Evolutionary conservation across 495 filamentous ascomycete species (phyloP).

Genomic region (Sphaerosporella brunnea): DNA sequence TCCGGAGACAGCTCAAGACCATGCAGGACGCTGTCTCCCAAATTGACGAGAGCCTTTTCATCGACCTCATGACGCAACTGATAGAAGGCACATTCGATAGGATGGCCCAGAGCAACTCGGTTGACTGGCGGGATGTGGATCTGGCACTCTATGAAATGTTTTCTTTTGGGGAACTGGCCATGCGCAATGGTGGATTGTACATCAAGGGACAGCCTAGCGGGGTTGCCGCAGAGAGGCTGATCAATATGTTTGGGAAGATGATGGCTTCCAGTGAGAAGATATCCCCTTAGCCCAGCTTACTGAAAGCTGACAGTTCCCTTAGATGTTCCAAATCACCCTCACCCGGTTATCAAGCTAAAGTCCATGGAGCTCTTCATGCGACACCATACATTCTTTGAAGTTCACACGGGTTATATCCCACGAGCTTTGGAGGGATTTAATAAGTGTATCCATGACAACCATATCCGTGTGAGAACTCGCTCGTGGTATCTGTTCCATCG

Average conservation of each 20-base stretch:
- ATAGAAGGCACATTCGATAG: slow-evolving; percentile 67
- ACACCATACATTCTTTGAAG: slow-evolving; percentile 82
- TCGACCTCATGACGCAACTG: slow-evolving; percentile 65
- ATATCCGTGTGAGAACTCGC: slow-evolving; percentile 64
- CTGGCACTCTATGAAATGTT: slow-evolving; percentile 93
- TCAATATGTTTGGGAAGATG: slow-evolving; percentile 86
- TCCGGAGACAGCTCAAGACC: slow-evolving; percentile 70
- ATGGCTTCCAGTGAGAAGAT: slow-evolving; percentile 60
- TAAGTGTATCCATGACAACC: slow-evolving; percentile 65
- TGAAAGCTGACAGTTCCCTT: slow-evolving; percentile 3
- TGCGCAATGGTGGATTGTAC: slow-evolving; percentile 68
- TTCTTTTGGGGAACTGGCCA: slow-evolving; percentile 80
- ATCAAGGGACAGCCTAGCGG: slow-evolving; percentile 60
- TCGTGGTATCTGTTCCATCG: slow-evolving; percentile 96
- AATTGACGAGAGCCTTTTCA: slow-evolving; percentile 68
- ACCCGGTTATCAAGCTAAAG: slow-evolving; percentile 81
- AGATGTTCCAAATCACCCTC: slow-evolving; percentile 69
- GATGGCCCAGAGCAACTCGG: slow-evolving; percentile 43
- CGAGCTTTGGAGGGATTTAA: slow-evolving; percentile 86
- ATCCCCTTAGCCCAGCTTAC: neutral
- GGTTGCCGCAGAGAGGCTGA: slow-evolving; percentile 54
- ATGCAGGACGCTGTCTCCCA: slow-evolving; percentile 78
- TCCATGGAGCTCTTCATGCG: slow-evolving; percentile 97
- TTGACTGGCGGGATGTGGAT: slow-evolving; percentile 92
- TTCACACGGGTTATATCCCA: slow-evolving; percentile 57